Evolutionary conservation across 495 filamentous ascomycete species (phyloP).

Genomic region (Xylaria sp.): DNA sequence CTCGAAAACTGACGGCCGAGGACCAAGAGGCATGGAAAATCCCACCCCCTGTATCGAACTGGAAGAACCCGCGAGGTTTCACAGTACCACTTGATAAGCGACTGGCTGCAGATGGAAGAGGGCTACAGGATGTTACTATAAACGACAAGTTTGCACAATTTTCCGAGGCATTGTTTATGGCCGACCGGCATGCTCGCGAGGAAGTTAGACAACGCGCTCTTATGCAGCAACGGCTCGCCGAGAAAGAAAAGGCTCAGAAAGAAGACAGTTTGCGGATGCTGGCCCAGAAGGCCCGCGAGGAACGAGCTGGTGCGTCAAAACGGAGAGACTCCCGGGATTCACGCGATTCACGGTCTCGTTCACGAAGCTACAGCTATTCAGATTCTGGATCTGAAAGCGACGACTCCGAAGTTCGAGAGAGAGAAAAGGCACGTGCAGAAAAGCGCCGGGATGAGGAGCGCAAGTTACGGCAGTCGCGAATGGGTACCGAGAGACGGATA

Average conservation of each 20-base stretch:
- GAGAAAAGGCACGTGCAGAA: constrained; percentile 79
- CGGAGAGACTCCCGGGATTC: constrained; percentile 57
- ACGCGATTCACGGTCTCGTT: constrained; percentile 54
- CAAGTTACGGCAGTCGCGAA: constrained; percentile 89
- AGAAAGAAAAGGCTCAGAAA: constrained; percentile 93
- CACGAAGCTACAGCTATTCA: constrained; percentile 61
- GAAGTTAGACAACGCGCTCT: constrained; percentile 90
- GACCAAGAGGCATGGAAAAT: constrained; percentile 98
- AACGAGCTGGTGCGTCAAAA: constrained; percentile 64
- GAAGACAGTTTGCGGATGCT: constrained; percentile 91
- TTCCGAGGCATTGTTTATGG: constrained; percentile 90
- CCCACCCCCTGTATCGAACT: constrained; percentile 92
- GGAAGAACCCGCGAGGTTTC: constrained; percentile 98
- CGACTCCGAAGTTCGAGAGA: constrained; percentile 72
- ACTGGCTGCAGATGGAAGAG: constrained; percentile 92
- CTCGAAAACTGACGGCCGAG: constrained; percentile 92
- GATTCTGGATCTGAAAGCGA: constrained; percentile 69
- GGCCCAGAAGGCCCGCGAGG: constrained; percentile 90
- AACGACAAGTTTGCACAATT: constrained; percentile 99
- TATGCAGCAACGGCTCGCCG: constrained; percentile 96
- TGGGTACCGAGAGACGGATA: constrained; percentile 90
- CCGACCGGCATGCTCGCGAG: constrained; percentile 92
- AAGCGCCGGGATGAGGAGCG: constrained; percentile 82
- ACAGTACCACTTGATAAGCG: constrained; percentile 97
- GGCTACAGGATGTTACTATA: constrained; percentile 92